phyloP scores from a whole-genome alignment of 257 asterid genomes.

The Lantana camara region DNA sequence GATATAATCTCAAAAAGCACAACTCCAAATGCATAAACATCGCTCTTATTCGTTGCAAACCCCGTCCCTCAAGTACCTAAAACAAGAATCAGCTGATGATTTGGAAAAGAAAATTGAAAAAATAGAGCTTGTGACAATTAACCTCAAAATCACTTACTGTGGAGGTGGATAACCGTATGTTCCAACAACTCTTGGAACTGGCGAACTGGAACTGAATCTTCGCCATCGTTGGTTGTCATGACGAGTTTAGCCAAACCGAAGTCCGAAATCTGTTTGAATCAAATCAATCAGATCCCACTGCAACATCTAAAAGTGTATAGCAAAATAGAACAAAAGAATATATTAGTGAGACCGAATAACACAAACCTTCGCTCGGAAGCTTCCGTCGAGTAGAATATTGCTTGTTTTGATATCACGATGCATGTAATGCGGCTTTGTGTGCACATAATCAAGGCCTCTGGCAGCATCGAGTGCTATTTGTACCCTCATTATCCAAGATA shows the following conservation, averaged over 20 bases:
- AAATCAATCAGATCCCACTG: slow-evolving; percentile 22
- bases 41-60: slow-evolving; percentile 80
- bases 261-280: slow-evolving; percentile 72
- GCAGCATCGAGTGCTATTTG: slow-evolving; percentile 98
- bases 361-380: slow-evolving; percentile 85
- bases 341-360: background rate
- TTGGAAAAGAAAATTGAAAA: slow-evolving; percentile 24
- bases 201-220: slow-evolving; percentile 88
- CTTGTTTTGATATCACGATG: slow-evolving; percentile 96
- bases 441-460: slow-evolving; percentile 93
- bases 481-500: slow-evolving; percentile 91
- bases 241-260: slow-evolving; percentile 95
- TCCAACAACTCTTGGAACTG: slow-evolving; percentile 93
- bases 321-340: too few species aligned
- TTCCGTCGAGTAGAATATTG: slow-evolving; percentile 83
- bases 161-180: slow-evolving; percentile 97
- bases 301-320: background rate
- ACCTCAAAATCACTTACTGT: slow-evolving; percentile 57
- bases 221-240: slow-evolving; percentile 72
- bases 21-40: slow-evolving; percentile 91
- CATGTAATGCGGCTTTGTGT: slow-evolving; percentile 93
- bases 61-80: slow-evolving; percentile 94
- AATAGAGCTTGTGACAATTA: background rate
- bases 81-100: slow-evolving; percentile 25
- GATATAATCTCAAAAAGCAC: slow-evolving; percentile 87